Conservation (phyloP, 2,329 filamentous ascomycete genomes). For the Clonostachys solani region DNA sequence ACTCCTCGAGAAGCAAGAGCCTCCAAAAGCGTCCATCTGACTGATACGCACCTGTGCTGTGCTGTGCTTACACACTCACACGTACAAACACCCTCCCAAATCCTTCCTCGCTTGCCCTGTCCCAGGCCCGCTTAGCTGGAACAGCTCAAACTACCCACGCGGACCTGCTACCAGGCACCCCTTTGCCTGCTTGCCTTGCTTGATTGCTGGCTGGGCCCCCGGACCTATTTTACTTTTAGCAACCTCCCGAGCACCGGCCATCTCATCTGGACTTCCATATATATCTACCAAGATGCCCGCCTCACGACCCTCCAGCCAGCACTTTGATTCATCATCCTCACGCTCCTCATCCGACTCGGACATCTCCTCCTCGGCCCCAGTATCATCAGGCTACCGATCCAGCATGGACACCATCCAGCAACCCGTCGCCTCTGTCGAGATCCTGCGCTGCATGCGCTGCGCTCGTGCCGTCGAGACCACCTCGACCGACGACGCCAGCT, state of each 20-base stretch:
- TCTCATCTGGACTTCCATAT: not conserved
- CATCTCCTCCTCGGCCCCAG: slow-evolving; percentile 26
- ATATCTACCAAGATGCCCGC: slow-evolving; percentile 1
- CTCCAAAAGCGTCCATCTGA: no score
- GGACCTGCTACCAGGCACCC: not conserved
- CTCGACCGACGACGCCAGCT: slow-evolving; percentile 52
- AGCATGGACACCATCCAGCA: slow-evolving; percentile 44
- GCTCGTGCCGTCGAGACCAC: slow-evolving; percentile 56
- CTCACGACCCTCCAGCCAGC: slow-evolving; percentile 4
- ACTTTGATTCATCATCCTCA: slow-evolving; percentile 8
- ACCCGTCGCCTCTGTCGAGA: slow-evolving; percentile 49
- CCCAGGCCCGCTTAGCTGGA: no score
- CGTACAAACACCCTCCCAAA: no score
- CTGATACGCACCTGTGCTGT: no score
- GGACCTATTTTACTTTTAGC: not conserved
- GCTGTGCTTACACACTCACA: no score
- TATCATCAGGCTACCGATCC: slow-evolving; percentile 24
- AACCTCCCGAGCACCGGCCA: not conserved
- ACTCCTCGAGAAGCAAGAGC: no score
- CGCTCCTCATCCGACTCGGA: slow-evolving; percentile 33
- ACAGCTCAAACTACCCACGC: not conserved
- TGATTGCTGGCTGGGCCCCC: not conserved
- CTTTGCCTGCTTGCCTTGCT: not conserved
- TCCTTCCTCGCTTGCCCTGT: no score
- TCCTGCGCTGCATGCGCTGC: slow-evolving; percentile 60